Conservation (phyloP, 805 yeast species). For the Maudiozyma serrabonitensis region DNA sequence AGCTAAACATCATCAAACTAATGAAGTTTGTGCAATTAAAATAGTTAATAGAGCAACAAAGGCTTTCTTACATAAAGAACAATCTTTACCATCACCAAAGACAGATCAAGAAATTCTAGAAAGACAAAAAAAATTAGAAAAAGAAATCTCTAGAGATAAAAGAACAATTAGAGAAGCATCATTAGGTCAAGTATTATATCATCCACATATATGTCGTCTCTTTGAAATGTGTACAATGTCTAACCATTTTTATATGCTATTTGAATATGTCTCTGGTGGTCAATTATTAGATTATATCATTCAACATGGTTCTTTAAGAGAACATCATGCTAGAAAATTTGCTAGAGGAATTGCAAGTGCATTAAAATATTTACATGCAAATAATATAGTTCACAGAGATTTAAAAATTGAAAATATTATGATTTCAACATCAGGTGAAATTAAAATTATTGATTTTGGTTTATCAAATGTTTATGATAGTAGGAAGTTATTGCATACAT, state of each 20-base stretch:
- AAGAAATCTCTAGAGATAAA: constrained; percentile 81
- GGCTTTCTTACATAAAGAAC: constrained; percentile 65
- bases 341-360: constrained; percentile 94
- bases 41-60: constrained; percentile 87
- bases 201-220: constrained; percentile 83
- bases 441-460: constrained; percentile 94
- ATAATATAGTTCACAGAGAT: constrained; percentile 94
- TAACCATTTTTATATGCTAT: constrained; percentile 90
- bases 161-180: constrained; percentile 95
- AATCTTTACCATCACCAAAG: constrained; percentile 55
- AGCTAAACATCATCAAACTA: constrained; percentile 76
- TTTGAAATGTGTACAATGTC: constrained; percentile 96
- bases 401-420: constrained; percentile 91
- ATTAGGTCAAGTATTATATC: constrained; percentile 77
- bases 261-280: constrained; percentile 95
- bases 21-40: constrained; percentile 83
- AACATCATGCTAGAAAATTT: constrained; percentile 86
- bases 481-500: constrained; percentile 69
- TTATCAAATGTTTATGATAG: constrained; percentile 77
- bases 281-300: constrained; percentile 96
- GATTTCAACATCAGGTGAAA: constrained; percentile 88
- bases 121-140: constrained; percentile 61
- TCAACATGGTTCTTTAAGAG: constrained; percentile 89
- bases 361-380: constrained; percentile 83
- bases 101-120: constrained; percentile 44